Conservation (phyloP, 1,284 basidiomycete species). For the Ceratobasidium sp. region DNA sequence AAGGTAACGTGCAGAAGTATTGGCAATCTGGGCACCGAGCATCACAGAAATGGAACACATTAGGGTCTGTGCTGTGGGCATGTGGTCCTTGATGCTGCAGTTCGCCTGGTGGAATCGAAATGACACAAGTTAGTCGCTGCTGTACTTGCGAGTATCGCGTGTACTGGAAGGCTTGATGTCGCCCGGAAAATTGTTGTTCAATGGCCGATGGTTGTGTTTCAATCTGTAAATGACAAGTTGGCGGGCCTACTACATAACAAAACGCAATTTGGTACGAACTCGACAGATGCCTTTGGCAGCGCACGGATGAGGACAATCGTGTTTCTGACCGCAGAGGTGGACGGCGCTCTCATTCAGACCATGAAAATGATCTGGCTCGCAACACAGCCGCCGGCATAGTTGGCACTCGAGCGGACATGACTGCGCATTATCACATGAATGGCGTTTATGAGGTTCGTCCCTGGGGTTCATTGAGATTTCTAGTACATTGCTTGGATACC, state of each 20-base stretch:
- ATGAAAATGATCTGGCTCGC: constrained; percentile 67
- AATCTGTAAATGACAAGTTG: constrained; percentile 64
- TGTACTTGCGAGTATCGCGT: constrained; percentile 55
- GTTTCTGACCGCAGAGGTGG: constrained; percentile 73
- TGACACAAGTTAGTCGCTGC: constrained; percentile 66
- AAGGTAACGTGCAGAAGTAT: constrained; percentile 71
- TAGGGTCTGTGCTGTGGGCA: constrained; percentile 63
- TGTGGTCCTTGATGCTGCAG: constrained; percentile 65
- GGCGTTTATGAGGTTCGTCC: constrained; percentile 45
- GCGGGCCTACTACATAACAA: neutral
- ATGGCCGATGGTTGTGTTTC: constrained; percentile 71
- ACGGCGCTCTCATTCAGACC: constrained; percentile 60
- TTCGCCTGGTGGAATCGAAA: constrained; percentile 63
- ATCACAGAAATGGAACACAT: constrained; percentile 68
- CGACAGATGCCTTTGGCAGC: constrained; percentile 24
- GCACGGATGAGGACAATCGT: constrained; percentile 57
- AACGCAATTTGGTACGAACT: neutral
- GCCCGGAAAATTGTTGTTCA: constrained; percentile 68
- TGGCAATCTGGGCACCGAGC: constrained; percentile 69
- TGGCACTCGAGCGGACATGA: constrained; percentile 69
- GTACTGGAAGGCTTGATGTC: constrained; percentile 64
- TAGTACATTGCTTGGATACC: constrained; percentile 11
- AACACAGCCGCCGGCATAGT: constrained; percentile 69
- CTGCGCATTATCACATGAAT: constrained; percentile 50
- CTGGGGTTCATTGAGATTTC: constrained; percentile 61